phyloP scores from a whole-genome alignment of 2,329 filamentous ascomycete genomes.

The Diplodia corticola region DNA sequence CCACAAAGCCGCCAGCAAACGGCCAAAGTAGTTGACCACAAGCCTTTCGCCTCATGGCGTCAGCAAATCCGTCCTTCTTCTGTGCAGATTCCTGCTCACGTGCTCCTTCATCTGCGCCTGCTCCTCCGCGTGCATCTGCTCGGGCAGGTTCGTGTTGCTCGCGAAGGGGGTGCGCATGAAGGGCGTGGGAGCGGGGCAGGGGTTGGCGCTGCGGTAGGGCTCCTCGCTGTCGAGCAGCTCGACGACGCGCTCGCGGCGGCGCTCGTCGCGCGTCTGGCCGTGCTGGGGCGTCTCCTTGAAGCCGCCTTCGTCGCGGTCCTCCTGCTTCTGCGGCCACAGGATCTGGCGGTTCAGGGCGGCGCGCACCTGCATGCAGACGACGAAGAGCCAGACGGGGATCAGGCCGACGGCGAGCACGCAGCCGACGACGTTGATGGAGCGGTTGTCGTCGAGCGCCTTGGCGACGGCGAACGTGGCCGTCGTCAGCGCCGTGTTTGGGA shows the following conservation, averaged over 20 bases:
- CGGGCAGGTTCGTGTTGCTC: constrained; percentile 5
- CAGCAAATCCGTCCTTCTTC: constrained; percentile 9
- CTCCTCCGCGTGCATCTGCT: neutral
- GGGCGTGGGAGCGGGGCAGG: constrained; percentile 2
- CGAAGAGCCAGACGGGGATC: constrained; percentile 66
- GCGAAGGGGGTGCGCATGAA: constrained; percentile 12
- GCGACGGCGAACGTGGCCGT: constrained; percentile 74
- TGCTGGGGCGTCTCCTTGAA: constrained; percentile 41
- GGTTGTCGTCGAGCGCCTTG: constrained; percentile 42
- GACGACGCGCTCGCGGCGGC: constrained; percentile 1
- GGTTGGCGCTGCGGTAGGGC: neutral
- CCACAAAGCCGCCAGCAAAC: neutral
- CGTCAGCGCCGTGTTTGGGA: constrained; percentile 73
- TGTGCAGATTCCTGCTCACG: neutral
- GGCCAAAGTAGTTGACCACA: neutral
- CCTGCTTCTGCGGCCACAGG: constrained; percentile 74
- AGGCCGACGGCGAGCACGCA: constrained; percentile 67
- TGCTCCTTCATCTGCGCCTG: neutral
- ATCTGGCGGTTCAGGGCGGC: constrained; percentile 67
- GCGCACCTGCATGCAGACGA: constrained; percentile 69
- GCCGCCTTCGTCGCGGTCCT: constrained; percentile 63
- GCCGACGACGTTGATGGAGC: constrained; percentile 65
- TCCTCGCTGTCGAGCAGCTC: constrained; percentile 4
- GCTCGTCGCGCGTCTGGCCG: constrained; percentile 10
- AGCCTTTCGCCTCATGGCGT: neutral